These are phyloP conservation scores for Xylaria castorea DNA, from an alignment of 495 filamentous ascomycete species.

Conservation along the genomic window DNA sequence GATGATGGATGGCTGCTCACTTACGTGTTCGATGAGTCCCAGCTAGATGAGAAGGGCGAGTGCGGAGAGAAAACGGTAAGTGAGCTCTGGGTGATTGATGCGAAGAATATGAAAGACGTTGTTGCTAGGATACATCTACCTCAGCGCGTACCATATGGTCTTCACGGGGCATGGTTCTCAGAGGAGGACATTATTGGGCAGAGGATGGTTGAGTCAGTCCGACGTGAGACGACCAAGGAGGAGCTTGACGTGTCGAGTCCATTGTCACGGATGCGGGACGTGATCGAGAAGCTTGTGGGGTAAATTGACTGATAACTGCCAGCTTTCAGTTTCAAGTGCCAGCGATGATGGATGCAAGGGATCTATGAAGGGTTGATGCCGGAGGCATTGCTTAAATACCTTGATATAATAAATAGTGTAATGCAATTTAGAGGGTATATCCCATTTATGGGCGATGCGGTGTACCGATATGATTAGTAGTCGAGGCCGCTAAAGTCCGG, in stretches of 20 bases:
- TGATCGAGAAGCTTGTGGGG: slow-evolving; percentile 31
- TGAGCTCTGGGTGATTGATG: slow-evolving; percentile 73
- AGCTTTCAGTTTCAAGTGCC: not conserved
- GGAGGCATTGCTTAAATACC: not conserved
- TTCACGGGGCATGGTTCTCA: slow-evolving; percentile 70
- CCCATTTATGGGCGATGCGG: not conserved
- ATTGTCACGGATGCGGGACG: slow-evolving; percentile 32
- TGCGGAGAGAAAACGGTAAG: slow-evolving; percentile 50
- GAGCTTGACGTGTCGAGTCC: slow-evolving; percentile 29
- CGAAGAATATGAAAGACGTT: slow-evolving; percentile 61
- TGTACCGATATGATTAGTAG: not conserved
- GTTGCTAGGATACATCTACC: slow-evolving; percentile 62
- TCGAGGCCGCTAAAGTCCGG: not conserved
- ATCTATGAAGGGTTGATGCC: slow-evolving; percentile 3
- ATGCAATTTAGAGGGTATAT: not conserved
- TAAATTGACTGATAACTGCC: slow-evolving; percentile 7
- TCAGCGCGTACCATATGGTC: slow-evolving; percentile 69
- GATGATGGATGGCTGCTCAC: slow-evolving; percentile 68
- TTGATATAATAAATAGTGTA: not conserved
- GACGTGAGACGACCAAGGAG: slow-evolving; percentile 26
- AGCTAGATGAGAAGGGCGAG: slow-evolving; percentile 56
- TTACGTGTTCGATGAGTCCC: slow-evolving; percentile 63
- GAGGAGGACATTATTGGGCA: slow-evolving; percentile 60
- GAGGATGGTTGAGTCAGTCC: slow-evolving; percentile 34
- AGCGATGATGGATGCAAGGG: not conserved